Base-by-base conservation (phyloP, 257 asterid genomes). In the Phtheirospermum japonicum region DNA sequence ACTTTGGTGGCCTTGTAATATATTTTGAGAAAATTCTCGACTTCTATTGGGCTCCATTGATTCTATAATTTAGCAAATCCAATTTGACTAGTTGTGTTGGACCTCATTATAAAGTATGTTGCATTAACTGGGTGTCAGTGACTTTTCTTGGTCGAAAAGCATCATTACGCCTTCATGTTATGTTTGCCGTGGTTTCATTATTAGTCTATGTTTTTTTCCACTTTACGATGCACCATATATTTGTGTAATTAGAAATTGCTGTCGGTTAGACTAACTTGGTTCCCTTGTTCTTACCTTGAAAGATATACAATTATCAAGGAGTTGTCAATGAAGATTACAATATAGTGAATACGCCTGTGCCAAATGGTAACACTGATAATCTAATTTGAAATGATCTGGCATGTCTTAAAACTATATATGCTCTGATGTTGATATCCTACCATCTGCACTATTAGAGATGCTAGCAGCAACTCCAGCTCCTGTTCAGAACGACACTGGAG, bases 401-500 rank as follows among this genome's bases (percentile, higher is more conserved):
- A 34, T 33, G 50, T 36, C 60, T 60, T 57, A 42, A 42, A 26
- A 55, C 28, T 57, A 17, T 36, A 18, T 55, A 10, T 43, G 63
- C 42, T 39, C 68, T n/a, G 13, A 33, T 16, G 23, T 53, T 67
- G 60, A 71, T 68, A 16, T 70, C 32, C 13, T 40, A 43, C 34
- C 54, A 23, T 72, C 56, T 80, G 67, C 61, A 13, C 62, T 48
- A 68, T 43, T 61, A 91, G 96, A 86, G 49, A 67, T 86, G 75
- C 90, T 80, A 77, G 97, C 90, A 10, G 89, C 96, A 66, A 91
- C 98, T 72, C 95, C 97, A 69, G 95, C 95, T 65, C 90, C 90
- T 57, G 76, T 75, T 63, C 95, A 71, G 77, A 91, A 80, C 77
- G 98, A 86, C 32, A 56, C 14, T 39, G 80, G 23, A 14, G 94